Evolutionary conservation across 2,329 filamentous ascomycete species (phyloP), one percentile per base, ranked within the genome.

Genomic region (Trichophyton simii): DNA sequence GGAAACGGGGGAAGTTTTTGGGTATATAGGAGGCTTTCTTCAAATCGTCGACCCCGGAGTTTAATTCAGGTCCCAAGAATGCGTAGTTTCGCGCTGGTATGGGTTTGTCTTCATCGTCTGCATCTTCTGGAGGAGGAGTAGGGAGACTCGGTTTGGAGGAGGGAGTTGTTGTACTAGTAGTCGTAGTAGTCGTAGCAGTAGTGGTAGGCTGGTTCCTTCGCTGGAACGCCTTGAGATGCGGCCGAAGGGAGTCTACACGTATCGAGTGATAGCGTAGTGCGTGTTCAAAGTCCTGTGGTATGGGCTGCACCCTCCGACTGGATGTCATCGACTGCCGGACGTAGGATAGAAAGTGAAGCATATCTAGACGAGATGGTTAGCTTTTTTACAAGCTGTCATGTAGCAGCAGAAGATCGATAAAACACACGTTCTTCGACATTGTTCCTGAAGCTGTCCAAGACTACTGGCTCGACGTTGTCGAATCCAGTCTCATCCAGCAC

Each of bases 1-100:
- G 85, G 46, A 86, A 80, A 22, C 78, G 72, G 1, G 85, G 85
- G 63, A 87, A 83, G 63, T 86, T 81, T 58, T 74, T 73, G 1
- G 83, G 83, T 62, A 86, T 82, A 68, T 83, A 84, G 18, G 73
- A 68, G 66, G 76, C 76, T 57, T 74, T 77, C 54, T 75, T 74
- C 52, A 77, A 75, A 60, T 80, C 76, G 60, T 80, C 76, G 52
- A 72, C 71, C 57, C 74, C 74, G 50, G 75, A 77, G 25, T 78
- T 80, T 13, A 84, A 70, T 25, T 78, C 75, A 2, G 79, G 74
- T 13, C 80, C 80, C 2, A 86, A 75, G 42, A 83, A 76, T 6
- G 76, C 71, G 41, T 72, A 67, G 63, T 64, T 66, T 57, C 69
- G 72, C 59, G 69, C 69, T 34, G 66, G 68, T 8, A 69, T 63